Conservation (phyloP, 495 filamentous ascomycete species). For the Aspergillus incahuasiensis region DNA sequence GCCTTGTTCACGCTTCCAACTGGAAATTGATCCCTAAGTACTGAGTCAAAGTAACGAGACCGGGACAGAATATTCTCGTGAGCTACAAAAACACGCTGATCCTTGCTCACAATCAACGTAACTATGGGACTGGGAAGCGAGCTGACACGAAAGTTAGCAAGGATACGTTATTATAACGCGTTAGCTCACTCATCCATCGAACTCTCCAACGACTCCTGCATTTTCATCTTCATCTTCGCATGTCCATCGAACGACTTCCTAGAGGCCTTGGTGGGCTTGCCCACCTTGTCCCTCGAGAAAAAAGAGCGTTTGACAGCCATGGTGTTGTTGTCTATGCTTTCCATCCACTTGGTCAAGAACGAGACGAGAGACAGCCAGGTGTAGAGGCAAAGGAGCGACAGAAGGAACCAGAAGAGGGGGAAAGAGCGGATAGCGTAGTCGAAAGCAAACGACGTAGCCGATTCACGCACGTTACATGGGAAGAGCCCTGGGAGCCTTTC, state of each 20-base stretch:
- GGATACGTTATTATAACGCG: not conserved
- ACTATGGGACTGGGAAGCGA: constrained; percentile 72
- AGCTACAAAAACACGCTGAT: constrained; percentile 73
- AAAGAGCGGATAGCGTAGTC: constrained; percentile 35
- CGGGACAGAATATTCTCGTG: constrained; percentile 61
- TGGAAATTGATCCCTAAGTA: constrained; percentile 54
- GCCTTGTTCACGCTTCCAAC: constrained; percentile 51
- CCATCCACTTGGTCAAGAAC: constrained; percentile 20
- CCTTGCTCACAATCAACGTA: constrained; percentile 73
- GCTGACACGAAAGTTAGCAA: constrained; percentile 35
- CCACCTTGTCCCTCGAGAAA: constrained; percentile 65
- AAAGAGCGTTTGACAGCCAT: constrained; percentile 54
- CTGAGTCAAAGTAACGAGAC: constrained; percentile 55
- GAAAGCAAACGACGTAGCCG: constrained; percentile 35
- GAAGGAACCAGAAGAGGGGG: constrained; percentile 27
- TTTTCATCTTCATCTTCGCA: constrained; percentile 70
- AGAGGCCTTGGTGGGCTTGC: constrained; percentile 68
- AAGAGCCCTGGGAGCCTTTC: constrained; percentile 35
- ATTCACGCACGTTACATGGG: constrained; percentile 33
- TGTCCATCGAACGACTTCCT: constrained; percentile 71
- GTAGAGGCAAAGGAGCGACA: constrained; percentile 26
- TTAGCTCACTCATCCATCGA: constrained; percentile 43
- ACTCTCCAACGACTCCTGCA: constrained; percentile 60
- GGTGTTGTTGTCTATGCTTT: constrained; percentile 9
- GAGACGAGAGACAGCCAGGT: constrained; percentile 21